Evolutionary conservation across 225 moss, liverwort and hornwort genomes (phyloP), one percentile per base, ranked within the genome.

Genomic region (Asterella californica): DNA sequence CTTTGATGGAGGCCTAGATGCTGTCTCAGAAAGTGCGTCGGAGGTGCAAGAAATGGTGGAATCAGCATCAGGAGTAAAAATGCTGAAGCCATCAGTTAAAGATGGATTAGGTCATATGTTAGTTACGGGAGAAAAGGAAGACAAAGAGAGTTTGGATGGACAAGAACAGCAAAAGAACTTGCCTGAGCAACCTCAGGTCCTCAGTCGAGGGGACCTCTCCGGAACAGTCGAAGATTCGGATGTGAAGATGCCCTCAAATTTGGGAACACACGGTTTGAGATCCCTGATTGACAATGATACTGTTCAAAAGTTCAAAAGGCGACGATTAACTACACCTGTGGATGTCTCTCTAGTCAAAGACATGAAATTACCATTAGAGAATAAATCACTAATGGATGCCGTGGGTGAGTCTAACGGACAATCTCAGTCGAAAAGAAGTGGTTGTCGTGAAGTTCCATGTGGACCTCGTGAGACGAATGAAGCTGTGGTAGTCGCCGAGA

Each of bases 221-320:
- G 57, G 59, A 22, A 33, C 25, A 22, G n/a, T 71, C 17, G 78
- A 78, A 71, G 83, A 75, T n/a, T 68, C 38, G 70, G 79, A 83
- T 38, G 42, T 32, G 12, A 86, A 81, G 75, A 49, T 74, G 65
- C 30, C 76, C 25, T 25, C 48, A 47, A 83, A 78, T 83, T 65
- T 70, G 68, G 83, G 80, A 74, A 81, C 74, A 10, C 76, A 83
- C 36, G 86, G 76, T 25, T 79, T 86, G 79, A 83, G 79, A 72
- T 81, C 83, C 11, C 65, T 83, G 5, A 49, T 78, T 55, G 86
- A 86, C 17, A 46, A 55, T 2, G 86, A 83, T 45, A 42, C 79
- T 27, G 38, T 81, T 17, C 83, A 86, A 49, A 83, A 81, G 61
- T 57, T 81, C 27, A 86, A 83, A 75, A 78, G 79, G 38, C 70